Evolutionary conservation across 2,329 filamentous ascomycete genomes (phyloP).

Genomic region (Fusarium nygamai): DNA sequence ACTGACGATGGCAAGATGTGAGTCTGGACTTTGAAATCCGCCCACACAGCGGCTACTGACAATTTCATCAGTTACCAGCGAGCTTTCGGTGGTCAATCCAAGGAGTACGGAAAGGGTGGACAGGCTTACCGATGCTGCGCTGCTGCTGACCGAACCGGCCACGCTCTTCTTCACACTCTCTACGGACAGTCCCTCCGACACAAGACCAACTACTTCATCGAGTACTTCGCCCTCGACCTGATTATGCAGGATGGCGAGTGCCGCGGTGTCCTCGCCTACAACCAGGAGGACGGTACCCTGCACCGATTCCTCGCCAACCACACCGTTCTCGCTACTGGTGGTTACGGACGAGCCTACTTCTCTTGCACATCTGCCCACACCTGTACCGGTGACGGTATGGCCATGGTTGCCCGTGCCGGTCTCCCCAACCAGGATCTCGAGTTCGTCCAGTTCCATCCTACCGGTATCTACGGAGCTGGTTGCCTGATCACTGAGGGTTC

Average conservation of each 20-base stretch:
- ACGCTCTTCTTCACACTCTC: constrained; percentile 96
- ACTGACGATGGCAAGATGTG: constrained; percentile 96
- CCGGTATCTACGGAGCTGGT: constrained; percentile 97
- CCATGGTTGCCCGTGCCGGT: constrained; percentile 97
- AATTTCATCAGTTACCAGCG: constrained; percentile 82
- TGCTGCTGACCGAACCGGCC: constrained; percentile 94
- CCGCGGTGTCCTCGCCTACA: constrained; percentile 96
- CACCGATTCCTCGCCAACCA: constrained; percentile 97
- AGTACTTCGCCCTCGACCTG: constrained; percentile 96
- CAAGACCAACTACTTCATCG: constrained; percentile 99
- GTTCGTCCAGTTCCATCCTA: constrained; percentile 99
- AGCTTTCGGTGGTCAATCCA: constrained; percentile 97
- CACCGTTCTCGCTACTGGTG: constrained; percentile 95
- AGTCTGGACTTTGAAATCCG: constrained; percentile 46
- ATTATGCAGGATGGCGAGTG: constrained; percentile 98
- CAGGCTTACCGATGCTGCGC: constrained; percentile 98
- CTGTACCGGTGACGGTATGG: constrained; percentile 98
- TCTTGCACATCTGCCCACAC: constrained; percentile 98
- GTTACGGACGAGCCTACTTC: constrained; percentile 98
- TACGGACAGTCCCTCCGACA: constrained; percentile 97
- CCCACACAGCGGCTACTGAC: constrained; percentile 20
- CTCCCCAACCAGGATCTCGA: constrained; percentile 99
- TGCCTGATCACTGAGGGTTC: constrained; percentile 98
- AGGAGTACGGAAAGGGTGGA: constrained; percentile 94
- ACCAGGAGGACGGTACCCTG: constrained; percentile 97